Evolutionary conservation across 1,139 yeast species (phyloP), one percentile per base, ranked within the genome.

Genomic region (Debaryomycetaceae sp.): DNA sequence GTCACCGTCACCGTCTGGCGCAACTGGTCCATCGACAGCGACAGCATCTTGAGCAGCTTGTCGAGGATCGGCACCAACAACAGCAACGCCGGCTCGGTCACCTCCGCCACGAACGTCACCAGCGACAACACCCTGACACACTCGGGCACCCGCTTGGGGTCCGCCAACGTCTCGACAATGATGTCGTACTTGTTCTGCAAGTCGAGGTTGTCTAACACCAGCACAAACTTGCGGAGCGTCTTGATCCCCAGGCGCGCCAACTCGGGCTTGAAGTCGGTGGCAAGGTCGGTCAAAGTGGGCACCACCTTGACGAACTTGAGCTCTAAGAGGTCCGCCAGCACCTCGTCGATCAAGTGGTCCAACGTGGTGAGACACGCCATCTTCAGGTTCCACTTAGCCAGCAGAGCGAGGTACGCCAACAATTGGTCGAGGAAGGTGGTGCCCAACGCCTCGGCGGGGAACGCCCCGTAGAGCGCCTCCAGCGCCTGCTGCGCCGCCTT

Each of bases 91-190:
- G 97, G 94, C 61, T 89, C 97, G 12, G 97, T 91, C 40, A 91
- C 98, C 65, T 91, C 98, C 29, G 98, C 96, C 31, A 91, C 98
- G 57, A 91, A 91, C 0, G 98, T 91, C 34, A 91, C 97, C 29
- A 94, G 84, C 2, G 96, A 83, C 41, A 91, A 72, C 31, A 89
- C 78, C 59, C 83, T 85, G 58, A 91, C 85, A 59, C 96, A 88
- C 38, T 78, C 83, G 36, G 96, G 83, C 31, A 89, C 95, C 53
- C 83, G 83, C 43, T 71, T 71, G 28, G 97, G 97, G 52, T 91
- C 84, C 30, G 94, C 86, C 56, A 91, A 72, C 31, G 97, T 91
- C 40, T 81, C 83, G 30, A 85, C 83, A 53, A 91, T 86, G 39
- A 86, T 64, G 42, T 86, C 91, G 53, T 77, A 82, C 55, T 95